phyloP scores from a whole-genome alignment of 768 basidiomycete species.

The Pisolithus microcarpus region DNA sequence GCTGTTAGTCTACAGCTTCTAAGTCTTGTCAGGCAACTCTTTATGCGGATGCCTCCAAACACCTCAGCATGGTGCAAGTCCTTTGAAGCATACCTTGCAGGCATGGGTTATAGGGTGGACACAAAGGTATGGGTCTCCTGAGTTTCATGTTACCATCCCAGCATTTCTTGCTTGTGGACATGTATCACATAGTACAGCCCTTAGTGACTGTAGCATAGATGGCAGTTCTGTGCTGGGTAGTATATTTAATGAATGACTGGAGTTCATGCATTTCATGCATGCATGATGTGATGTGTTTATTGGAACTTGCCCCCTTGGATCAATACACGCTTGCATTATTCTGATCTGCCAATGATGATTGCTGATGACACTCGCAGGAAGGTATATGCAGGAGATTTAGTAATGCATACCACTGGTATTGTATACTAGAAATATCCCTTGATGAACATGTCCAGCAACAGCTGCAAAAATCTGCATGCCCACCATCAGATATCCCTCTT shows the following conservation, averaged over 20 bases:
- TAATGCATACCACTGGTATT: conserved; percentile 23
- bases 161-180: too few species aligned
- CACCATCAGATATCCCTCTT: too few species aligned
- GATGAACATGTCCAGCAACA: conserved; percentile 4
- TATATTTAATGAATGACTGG: too few species aligned
- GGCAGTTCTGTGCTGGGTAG: too few species aligned
- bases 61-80: conserved; percentile 22
- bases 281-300: too few species aligned
- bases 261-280: too few species aligned
- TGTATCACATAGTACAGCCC: too few species aligned
- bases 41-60: conserved; percentile 21
- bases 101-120: conserved; percentile 14
- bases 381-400: conserved; percentile 17
- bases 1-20: conserved; percentile 27
- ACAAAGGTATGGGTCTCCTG: conserved; percentile 8
- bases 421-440: conserved; percentile 9
- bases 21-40: conserved; percentile 21
- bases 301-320: too few species aligned
- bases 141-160: too few species aligned
- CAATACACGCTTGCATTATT: too few species aligned
- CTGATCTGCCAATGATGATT: not conserved
- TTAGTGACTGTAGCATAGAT: too few species aligned
- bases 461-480: not conserved
- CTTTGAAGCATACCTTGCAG: conserved; percentile 16
- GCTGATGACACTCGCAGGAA: conserved; percentile 11